Conservation (phyloP, 352 stramenopile genomes). For the Pilasporangium apinafurcum region DNA sequence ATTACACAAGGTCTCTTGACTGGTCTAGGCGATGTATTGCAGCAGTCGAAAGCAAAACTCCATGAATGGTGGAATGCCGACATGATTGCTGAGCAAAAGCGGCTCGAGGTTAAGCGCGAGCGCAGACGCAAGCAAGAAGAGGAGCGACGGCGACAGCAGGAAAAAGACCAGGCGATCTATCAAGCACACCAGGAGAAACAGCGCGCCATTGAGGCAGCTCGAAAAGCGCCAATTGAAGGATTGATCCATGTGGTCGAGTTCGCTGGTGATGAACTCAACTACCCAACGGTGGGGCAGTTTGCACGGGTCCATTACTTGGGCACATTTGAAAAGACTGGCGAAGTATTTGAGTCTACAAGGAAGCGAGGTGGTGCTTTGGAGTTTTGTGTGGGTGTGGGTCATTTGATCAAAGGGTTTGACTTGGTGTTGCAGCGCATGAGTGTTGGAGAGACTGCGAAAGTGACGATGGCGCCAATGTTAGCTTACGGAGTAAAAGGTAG, state of each 20-base stretch:
- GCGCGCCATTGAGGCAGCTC: slow-evolving; percentile 30
- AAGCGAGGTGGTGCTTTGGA: slow-evolving; percentile 55
- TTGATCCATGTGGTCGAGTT: slow-evolving; percentile 50
- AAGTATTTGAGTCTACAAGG: slow-evolving; percentile 63
- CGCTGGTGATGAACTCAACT: slow-evolving; percentile 47
- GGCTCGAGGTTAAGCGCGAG: slow-evolving; percentile 46
- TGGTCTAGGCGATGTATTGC: slow-evolving; percentile 54
- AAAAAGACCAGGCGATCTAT: slow-evolving; percentile 31
- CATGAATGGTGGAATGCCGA: slow-evolving; percentile 68
- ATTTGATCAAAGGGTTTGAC: slow-evolving; percentile 69
- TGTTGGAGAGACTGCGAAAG: slow-evolving; percentile 57
- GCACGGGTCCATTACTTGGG: slow-evolving; percentile 68
- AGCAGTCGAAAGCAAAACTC: slow-evolving; percentile 33
- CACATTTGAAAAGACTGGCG: slow-evolving; percentile 35
- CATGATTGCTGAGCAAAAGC: slow-evolving; percentile 61
- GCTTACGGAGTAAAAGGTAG: slow-evolving; percentile 69
- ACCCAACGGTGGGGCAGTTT: slow-evolving; percentile 51
- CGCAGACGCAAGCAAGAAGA: slow-evolving; percentile 37
- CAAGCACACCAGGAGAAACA: slow-evolving; percentile 35
- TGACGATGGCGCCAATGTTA: slow-evolving; percentile 56
- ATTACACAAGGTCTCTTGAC: slow-evolving; percentile 61
- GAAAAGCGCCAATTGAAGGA: slow-evolving; percentile 29
- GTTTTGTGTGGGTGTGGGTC: slow-evolving; percentile 62
- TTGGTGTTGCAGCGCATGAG: slow-evolving; percentile 68
- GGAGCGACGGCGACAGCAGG: slow-evolving; percentile 31